Evolutionary conservation across 768 basidiomycete genomes (phyloP), one percentile per base, ranked within the genome.

Genomic region (Collybiopsis confluens): DNA sequence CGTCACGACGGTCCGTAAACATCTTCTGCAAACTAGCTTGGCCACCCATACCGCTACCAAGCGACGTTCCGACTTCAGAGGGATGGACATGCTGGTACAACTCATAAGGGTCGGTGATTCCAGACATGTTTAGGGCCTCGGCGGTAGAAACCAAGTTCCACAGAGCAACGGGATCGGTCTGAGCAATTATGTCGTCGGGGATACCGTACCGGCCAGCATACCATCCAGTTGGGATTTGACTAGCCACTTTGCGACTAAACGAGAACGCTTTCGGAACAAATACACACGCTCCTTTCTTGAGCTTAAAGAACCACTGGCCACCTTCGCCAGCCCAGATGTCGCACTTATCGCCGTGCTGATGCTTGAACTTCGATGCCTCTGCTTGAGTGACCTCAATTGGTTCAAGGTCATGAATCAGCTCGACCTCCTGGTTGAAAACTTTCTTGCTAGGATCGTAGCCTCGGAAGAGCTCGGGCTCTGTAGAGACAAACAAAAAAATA

Each of bases 1-100:
- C 97, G 64, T 98, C 96, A 37, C 94, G 89, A 58, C 97, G 88
- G 67, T 99, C 97, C 70, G 92, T 97, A 82, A 99, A 99, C 97
- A 99, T 99, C 72, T 90, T 86, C 48, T 86, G 79, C 73, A 98
- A 77, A 64, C 89, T 90, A 55, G 85, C 83, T 58, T 92, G 83
- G 63, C 97, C 97, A 62, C 97, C 97, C 96, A 99, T 98, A 60
- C 97, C 97, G 63, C 92, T 93, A 54, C 97, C 97, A 56, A 99
- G 73, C 54, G 87, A 83, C 2, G 94, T 92, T 55, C 97, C 97
- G 56, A 98, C 89, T 64, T 98, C 94, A 2, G 93, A 92, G 2
- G 97, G 96, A 69, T 99, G 97, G 62, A 99, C 81, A 65, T 96
- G 80, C 71, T 98, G 85, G 78, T 98, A 99, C 2, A 99, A 75